Evolutionary conservation across 2,329 filamentous ascomycete species (phyloP).

Genomic region (Neocucurbitaria cava): DNA sequence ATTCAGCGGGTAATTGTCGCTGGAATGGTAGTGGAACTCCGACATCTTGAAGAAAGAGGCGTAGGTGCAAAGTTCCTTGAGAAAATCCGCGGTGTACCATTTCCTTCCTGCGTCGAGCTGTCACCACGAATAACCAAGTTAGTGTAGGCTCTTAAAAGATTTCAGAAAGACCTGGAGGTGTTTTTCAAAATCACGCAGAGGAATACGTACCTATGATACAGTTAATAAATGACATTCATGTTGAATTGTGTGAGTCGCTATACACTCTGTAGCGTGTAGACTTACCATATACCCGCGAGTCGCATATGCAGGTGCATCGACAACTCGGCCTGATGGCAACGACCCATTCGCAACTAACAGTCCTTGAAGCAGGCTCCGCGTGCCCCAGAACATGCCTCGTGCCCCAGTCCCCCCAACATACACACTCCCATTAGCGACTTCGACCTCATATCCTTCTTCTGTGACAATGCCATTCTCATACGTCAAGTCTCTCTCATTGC

Average conservation of each 20-base stretch:
- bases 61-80: slow-evolving; percentile 55
- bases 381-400: slow-evolving; percentile 58
- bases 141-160: background rate
- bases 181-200: background rate
- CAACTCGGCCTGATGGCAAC: slow-evolving; percentile 35
- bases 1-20: slow-evolving; percentile 59
- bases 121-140: background rate
- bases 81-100: slow-evolving; percentile 52
- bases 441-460: slow-evolving; percentile 60
- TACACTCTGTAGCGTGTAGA: background rate
- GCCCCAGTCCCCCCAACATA: slow-evolving; percentile 53
- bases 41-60: slow-evolving; percentile 58
- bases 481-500: slow-evolving; percentile 38
- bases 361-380: slow-evolving; percentile 55
- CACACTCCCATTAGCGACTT: slow-evolving; percentile 43
- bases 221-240: background rate
- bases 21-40: slow-evolving; percentile 59
- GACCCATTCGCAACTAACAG: slow-evolving; percentile 46
- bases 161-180: background rate
- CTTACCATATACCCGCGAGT: slow-evolving; percentile 52
- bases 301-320: slow-evolving; percentile 54
- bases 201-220: background rate
- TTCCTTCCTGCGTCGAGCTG: slow-evolving; percentile 53
- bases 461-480: slow-evolving; percentile 58
- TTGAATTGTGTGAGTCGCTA: background rate